Conservation (phyloP, 129 eudicot genomes). For the sunflower (Helianthus annuus) region HanXRQr2.0-SUNRISE NC_035440.2:15065443-15065942, state of each 20-base stretch:
- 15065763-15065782: conserved; percentile 15
- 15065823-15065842: too few relatives aligned
- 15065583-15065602: not conserved
- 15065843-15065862: not conserved
- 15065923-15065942: conserved; percentile 71
- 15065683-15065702: not conserved
- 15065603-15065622: not conserved
- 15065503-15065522: conserved; percentile 7
- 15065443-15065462: not conserved
- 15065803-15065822: not conserved
- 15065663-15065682: not conserved
- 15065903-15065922: conserved; percentile 25
- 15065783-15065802: conserved; percentile 7
- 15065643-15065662: not conserved
- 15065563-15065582: conserved; percentile 7
- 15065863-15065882: not conserved
- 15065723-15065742: conserved; percentile 8
- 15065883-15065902: conserved; percentile 2
- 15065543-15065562: conserved; percentile 10
- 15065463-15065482: not conserved
- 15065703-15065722: not conserved
- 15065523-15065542: conserved; percentile 12
- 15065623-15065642: not conserved
- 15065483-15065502: not conserved
- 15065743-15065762: conserved; percentile 5